Evolutionary conservation across 176 grass and related monocot genomes (phyloP).

Genomic region (Juncus effusus): DNA sequence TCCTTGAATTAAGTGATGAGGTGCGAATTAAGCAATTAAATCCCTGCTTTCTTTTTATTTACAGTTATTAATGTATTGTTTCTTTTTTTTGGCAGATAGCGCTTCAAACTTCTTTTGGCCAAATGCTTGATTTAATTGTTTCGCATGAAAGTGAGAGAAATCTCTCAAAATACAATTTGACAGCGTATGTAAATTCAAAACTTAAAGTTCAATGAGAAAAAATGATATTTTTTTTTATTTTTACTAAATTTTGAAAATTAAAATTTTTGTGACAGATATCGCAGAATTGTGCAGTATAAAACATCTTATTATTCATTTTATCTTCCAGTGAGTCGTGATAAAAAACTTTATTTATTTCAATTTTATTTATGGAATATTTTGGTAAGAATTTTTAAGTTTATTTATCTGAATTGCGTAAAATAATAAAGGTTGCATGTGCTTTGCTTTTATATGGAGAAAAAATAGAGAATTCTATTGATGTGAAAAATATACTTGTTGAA

Average conservation of each 20-base stretch:
- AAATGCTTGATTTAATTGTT: conserved; percentile 86
- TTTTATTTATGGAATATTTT: conserved; percentile 1
- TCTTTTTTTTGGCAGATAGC: conserved; percentile 56
- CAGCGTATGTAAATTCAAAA: conserved; percentile 48
- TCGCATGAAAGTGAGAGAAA: conserved; percentile 90
- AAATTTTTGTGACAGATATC: conserved; percentile 44
- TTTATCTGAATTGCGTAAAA: conserved; percentile 10
- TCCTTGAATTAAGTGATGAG: conserved; percentile 95
- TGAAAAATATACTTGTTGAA: conserved; percentile 85
- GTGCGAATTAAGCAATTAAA: conserved; percentile 30
- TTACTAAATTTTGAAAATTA: conserved; percentile 9
- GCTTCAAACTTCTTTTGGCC: conserved; percentile 93
- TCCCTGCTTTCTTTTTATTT: not conserved
- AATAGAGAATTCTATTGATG: conserved; percentile 60
- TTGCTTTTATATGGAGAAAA: conserved; percentile 80
- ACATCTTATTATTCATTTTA: conserved; percentile 99
- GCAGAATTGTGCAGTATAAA: conserved; percentile 90
- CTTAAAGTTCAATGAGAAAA: too few species aligned
- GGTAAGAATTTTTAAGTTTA: not conserved
- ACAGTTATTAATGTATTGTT: conserved; percentile 11
- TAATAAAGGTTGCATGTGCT: conserved; percentile 75
- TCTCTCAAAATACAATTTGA: conserved; percentile 69
- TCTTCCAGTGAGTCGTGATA: conserved; percentile 60
- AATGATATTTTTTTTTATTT: not conserved
- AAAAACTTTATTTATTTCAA: not conserved